Percentiles rank a stretch among this genome's conserved stretches.
phyloP scores from a whole-genome alignment of 495 filamentous ascomycete species.

The Friedmanniomyces simplex region DNA sequence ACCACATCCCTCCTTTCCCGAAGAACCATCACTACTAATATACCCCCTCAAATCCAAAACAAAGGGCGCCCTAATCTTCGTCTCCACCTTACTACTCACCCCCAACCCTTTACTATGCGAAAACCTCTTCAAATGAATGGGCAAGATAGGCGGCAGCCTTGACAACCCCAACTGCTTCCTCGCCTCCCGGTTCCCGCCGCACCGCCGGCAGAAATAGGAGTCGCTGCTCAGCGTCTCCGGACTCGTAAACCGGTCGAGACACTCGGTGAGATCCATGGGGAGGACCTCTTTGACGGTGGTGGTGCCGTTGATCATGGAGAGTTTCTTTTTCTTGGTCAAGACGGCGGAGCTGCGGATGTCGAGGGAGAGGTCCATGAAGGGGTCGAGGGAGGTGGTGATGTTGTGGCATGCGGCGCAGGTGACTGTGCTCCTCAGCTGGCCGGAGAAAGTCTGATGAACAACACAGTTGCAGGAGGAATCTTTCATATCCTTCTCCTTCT shows the following conservation, averaged over 20 bases:
- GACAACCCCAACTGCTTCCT: conserved; percentile 72
- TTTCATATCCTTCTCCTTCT: conserved; percentile 34
- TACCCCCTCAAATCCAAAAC: conserved; percentile 81
- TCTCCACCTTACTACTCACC: conserved; percentile 62
- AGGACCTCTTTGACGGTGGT: conserved; percentile 16
- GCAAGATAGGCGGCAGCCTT: conserved; percentile 71
- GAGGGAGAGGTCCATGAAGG: conserved; percentile 76
- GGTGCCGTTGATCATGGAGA: conserved; percentile 18
- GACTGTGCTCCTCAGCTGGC: conserved; percentile 73
- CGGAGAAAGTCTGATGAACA: conserved; percentile 81
- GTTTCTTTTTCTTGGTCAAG: conserved; percentile 40
- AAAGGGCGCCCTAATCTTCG: conserved; percentile 72
- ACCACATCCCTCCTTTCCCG: too few relatives aligned
- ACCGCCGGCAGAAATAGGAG: conserved; percentile 70
- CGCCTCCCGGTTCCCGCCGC: conserved; percentile 56
- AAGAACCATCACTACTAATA: conserved; percentile 48
- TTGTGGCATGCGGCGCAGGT: conserved; percentile 77
- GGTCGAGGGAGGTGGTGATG: conserved; percentile 66
- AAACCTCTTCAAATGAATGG: conserved; percentile 66
- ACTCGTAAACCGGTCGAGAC: conserved; percentile 69
- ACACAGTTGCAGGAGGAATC: conserved; percentile 76
- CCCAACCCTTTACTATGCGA: conserved; percentile 8
- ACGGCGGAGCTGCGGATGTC: conserved; percentile 57
- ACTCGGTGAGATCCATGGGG: conserved; percentile 47
- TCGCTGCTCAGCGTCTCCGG: conserved; percentile 50